A percentile compares a stretch with the other conserved stretches of the same genome.
These are phyloP conservation scores for Rhexocercosporidium sp. DNA, from an alignment of 2,329 filamentous ascomycete species.

Conservation along the genomic window DNA sequence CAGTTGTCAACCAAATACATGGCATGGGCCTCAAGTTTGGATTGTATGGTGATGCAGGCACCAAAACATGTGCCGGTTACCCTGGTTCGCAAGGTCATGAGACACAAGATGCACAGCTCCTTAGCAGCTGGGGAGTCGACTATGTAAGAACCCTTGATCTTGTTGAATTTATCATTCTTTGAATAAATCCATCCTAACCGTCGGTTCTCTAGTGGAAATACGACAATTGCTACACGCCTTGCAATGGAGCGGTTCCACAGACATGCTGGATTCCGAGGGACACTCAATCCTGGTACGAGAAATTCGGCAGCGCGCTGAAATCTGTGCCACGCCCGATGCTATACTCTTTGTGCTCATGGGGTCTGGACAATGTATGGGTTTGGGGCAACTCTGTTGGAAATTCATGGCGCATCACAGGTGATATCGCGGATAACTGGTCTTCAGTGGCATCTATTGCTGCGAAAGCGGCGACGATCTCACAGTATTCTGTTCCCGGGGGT, in stretches of 20 bases:
- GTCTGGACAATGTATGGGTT: conserved; percentile 52
- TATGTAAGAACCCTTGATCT: background rate
- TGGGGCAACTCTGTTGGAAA: conserved; percentile 47
- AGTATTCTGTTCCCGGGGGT: conserved; percentile 54
- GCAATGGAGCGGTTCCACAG: background rate
- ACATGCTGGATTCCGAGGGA: background rate
- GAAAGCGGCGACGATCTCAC: conserved; percentile 42
- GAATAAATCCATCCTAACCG: conserved; percentile 46
- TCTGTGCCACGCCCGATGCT: conserved; percentile 51
- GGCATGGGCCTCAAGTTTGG: conserved; percentile 24
- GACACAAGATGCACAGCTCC: conserved; percentile 57
- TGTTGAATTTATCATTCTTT: background rate
- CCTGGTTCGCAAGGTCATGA: conserved; percentile 62
- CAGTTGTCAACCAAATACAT: conserved; percentile 22
- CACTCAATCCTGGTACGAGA: conserved; percentile 46
- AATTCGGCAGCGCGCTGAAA: conserved; percentile 56
- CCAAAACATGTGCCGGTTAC: conserved; percentile 56
- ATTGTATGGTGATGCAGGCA: conserved; percentile 58
- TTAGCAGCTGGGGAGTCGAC: conserved; percentile 46
- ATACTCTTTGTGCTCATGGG: conserved; percentile 59
- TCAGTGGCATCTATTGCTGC: background rate
- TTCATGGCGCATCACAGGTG: conserved; percentile 51
- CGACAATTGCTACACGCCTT: conserved; percentile 52
- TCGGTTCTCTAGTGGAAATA: conserved; percentile 64
- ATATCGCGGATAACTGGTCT: conserved; percentile 41